These are phyloP conservation scores for Arachnomyces sp. DNA, from an alignment of 2,329 filamentous ascomycete genomes.

Conservation along the genomic window DNA sequence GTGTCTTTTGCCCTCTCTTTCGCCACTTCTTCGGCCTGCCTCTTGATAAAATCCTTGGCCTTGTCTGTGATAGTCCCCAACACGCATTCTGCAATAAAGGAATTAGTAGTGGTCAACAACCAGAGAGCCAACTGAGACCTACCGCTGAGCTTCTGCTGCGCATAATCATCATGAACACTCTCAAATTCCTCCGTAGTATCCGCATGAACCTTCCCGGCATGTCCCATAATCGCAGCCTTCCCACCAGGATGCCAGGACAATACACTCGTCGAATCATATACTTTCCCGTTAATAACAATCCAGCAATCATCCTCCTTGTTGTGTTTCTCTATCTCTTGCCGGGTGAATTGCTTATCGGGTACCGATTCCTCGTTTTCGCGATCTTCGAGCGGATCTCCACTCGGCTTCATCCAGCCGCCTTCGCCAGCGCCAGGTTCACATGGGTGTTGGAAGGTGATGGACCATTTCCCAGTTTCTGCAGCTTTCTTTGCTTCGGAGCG, in stretches of 20 bases:
- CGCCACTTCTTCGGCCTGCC: slow-evolving; percentile 33
- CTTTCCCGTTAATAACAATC: slow-evolving; percentile 46
- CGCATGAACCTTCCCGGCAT: slow-evolving; percentile 43
- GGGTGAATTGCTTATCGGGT: slow-evolving; percentile 45
- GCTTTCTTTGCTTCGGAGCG: slow-evolving; percentile 31
- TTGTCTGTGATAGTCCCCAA: slow-evolving; percentile 45
- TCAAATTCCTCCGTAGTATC: slow-evolving; percentile 44
- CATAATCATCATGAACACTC: slow-evolving; percentile 45
- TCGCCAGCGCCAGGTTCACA: slow-evolving; percentile 35
- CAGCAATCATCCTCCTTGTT: slow-evolving; percentile 42
- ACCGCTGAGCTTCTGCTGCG: slow-evolving; percentile 42
- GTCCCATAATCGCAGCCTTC: slow-evolving; percentile 39
- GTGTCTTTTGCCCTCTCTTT: slow-evolving; percentile 27
- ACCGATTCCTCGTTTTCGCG: slow-evolving; percentile 38
- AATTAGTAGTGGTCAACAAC: neutral
- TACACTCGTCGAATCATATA: slow-evolving; percentile 43
- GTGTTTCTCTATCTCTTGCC: slow-evolving; percentile 48
- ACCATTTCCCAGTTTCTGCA: slow-evolving; percentile 22
- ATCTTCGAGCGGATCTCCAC: slow-evolving; percentile 37
- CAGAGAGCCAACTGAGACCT: slow-evolving; percentile 2
- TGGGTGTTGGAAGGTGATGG: slow-evolving; percentile 41
- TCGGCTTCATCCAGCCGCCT: slow-evolving; percentile 46
- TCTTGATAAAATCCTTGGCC: slow-evolving; percentile 39
- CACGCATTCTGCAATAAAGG: slow-evolving; percentile 35
- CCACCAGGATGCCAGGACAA: slow-evolving; percentile 45